These are phyloP conservation scores for Gossypium schwendimanii DNA, from an alignment of 441 rosid genomes.

Conservation along the genomic window DNA sequence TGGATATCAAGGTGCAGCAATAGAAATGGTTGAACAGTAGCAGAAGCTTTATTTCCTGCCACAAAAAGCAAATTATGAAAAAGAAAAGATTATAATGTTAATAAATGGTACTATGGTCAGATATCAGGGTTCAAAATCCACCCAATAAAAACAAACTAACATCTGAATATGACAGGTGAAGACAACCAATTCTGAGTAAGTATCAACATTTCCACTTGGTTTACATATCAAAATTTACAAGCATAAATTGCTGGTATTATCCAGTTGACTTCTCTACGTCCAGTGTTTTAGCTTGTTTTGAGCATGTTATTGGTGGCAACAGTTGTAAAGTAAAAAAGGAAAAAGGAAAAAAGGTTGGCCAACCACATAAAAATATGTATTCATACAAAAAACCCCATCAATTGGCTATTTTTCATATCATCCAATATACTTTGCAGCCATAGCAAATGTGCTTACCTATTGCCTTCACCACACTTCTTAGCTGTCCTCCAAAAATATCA, in stretches of 20 bases:
- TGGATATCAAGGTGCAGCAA: slow-evolving; percentile 84
- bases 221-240: neutral
- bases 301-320: neutral
- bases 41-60: slow-evolving; percentile 76
- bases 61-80: neutral
- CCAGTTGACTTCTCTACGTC: neutral
- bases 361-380: neutral
- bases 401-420: neutral
- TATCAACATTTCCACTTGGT: neutral
- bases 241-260: neutral
- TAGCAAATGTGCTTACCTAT: slow-evolving; percentile 38
- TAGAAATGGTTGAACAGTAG: slow-evolving; percentile 77
- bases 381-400: neutral
- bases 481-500: slow-evolving; percentile 81
- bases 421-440: neutral
- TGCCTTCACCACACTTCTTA: slow-evolving; percentile 80
- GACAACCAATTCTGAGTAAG: neutral
- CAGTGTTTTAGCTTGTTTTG: neutral
- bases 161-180: neutral
- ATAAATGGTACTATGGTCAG: neutral
- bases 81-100: slow-evolving; percentile 1
- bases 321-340: neutral
- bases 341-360: neutral
- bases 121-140: neutral
- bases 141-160: neutral